phyloP scores from a whole-genome alignment of 768 basidiomycete genomes.

The Rhodotorula babjevae region DNA sequence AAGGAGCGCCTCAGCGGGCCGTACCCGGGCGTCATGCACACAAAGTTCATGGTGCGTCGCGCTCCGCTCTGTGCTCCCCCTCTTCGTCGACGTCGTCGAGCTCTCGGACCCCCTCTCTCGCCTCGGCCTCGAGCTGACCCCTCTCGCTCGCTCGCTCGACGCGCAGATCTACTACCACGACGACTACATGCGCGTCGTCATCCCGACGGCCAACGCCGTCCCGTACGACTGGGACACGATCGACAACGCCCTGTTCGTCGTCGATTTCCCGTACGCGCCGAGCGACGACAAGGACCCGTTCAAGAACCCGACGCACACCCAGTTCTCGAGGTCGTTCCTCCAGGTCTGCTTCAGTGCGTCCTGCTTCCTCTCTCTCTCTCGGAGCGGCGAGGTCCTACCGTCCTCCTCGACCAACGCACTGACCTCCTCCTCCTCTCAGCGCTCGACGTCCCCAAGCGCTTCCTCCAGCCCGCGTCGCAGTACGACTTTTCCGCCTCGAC shows the following conservation, averaged over 20 bases:
- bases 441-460: conserved; percentile 7
- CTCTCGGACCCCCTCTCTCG: background rate
- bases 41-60: conserved; percentile 16
- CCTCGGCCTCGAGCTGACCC: too few species aligned
- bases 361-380: too few species aligned
- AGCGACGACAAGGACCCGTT: background rate
- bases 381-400: too few species aligned
- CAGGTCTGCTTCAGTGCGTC: background rate
- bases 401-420: too few species aligned
- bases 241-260: conserved; percentile 34
- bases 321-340: conserved; percentile 14
- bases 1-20: too few species aligned
- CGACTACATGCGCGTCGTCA: conserved; percentile 26
- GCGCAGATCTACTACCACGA: conserved; percentile 23
- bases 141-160: background rate
- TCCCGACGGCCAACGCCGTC: conserved; percentile 35
- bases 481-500: conserved; percentile 19
- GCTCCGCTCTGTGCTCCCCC: too few species aligned
- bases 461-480: background rate
- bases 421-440: background rate
- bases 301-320: conserved; percentile 24
- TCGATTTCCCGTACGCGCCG: conserved; percentile 26
- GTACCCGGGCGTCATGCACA: conserved; percentile 19
- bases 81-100: too few species aligned
- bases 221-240: conserved; percentile 20